Conservation (phyloP, 1,284 basidiomycete species). For the Sphaerobolus stellatus region DNA sequence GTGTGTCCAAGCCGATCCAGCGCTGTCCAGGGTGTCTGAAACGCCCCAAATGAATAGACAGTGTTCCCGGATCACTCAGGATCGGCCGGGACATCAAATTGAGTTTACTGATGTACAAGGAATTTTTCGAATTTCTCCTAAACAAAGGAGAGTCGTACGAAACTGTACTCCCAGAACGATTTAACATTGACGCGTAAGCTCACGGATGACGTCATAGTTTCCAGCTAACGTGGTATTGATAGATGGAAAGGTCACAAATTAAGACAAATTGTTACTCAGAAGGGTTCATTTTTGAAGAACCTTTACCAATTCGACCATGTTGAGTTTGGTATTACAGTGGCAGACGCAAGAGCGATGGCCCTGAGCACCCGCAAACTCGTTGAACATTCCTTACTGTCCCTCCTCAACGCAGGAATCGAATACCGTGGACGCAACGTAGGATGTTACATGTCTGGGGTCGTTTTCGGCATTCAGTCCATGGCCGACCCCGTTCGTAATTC, state of each 20-base stretch:
- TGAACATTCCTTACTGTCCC: slow-evolving; percentile 15
- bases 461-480: slow-evolving; percentile 24
- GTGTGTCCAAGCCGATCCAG: too few species aligned
- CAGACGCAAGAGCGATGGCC: slow-evolving; percentile 20
- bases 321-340: slow-evolving; percentile 19
- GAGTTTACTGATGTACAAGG: too few species aligned
- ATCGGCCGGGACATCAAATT: too few species aligned
- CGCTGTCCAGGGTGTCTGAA: too few species aligned
- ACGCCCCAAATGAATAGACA: too few species aligned
- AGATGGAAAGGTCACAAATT: slow-evolving; percentile 15
- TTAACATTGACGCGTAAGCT: neutral
- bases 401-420: slow-evolving; percentile 17
- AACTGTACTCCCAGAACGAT: neutral
- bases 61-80: too few species aligned
- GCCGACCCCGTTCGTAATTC: slow-evolving; percentile 25
- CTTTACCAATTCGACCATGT: slow-evolving; percentile 16
- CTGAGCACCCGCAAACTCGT: slow-evolving; percentile 16
- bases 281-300: slow-evolving; percentile 20
- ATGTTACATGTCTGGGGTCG: slow-evolving; percentile 17
- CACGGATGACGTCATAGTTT: too few species aligned
- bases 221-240: too few species aligned
- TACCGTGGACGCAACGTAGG: slow-evolving; percentile 15
- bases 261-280: slow-evolving; percentile 15
- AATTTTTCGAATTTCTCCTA: too few species aligned
- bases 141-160: neutral